Conservation (phyloP, 768 basidiomycete species). For the Leccinum incarnatum region DNA sequence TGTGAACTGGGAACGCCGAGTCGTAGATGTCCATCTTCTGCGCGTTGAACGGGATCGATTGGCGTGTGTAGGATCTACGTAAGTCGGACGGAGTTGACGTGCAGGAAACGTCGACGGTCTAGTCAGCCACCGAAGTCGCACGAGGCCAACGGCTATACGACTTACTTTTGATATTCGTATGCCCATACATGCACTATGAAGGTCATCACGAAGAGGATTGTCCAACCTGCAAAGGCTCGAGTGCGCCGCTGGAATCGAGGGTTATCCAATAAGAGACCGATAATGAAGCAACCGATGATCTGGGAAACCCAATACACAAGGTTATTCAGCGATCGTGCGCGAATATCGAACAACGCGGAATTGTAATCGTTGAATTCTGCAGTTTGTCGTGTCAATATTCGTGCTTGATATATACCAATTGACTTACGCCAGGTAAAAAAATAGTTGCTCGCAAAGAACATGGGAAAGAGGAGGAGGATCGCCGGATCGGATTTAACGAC, state of each 20-base stretch:
- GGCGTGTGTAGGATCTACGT: conserved; percentile 54
- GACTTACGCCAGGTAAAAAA: conserved; percentile 75
- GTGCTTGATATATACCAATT: conserved; percentile 2
- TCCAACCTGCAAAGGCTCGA: conserved; percentile 69
- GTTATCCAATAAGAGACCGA: conserved; percentile 64
- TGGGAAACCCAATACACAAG: conserved; percentile 79
- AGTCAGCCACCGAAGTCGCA: not conserved
- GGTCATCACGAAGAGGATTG: conserved; percentile 55
- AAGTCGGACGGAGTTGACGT: not conserved
- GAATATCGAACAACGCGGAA: conserved; percentile 70
- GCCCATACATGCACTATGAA: conserved; percentile 73
- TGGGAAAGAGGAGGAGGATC: conserved; percentile 74
- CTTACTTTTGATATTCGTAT: conserved; percentile 69
- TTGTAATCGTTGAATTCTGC: conserved; percentile 79
- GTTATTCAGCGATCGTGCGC: conserved; percentile 71
- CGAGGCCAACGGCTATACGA: not conserved
- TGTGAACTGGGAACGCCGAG: conserved; percentile 25
- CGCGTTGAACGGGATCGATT: conserved; percentile 39
- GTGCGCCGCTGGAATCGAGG: conserved; percentile 51
- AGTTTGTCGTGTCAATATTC: not conserved
- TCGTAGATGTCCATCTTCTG: conserved; percentile 54
- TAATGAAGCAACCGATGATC: conserved; percentile 66
- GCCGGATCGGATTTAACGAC: conserved; percentile 65
- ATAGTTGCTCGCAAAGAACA: conserved; percentile 81
- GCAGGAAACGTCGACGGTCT: not conserved